Evolutionary conservation across 805 yeast genomes (phyloP).

Genomic region (Candida sphagnicola): DNA sequence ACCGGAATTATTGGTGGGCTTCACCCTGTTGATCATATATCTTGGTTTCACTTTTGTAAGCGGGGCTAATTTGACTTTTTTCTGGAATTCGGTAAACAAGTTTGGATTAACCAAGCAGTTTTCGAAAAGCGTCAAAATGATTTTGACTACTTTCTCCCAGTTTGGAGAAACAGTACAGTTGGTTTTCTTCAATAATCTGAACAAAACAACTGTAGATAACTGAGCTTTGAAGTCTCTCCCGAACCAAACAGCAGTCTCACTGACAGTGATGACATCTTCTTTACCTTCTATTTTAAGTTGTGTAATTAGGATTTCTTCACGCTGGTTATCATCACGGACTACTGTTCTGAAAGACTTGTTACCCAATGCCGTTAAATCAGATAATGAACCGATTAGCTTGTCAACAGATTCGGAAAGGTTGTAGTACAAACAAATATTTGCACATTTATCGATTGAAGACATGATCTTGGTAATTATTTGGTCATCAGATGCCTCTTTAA

Average conservation of each 20-base stretch:
- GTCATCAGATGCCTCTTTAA: conserved; percentile 87
- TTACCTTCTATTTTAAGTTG: conserved; percentile 49
- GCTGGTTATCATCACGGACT: conserved; percentile 21
- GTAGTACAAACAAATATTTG: conserved; percentile 68
- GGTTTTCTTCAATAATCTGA: conserved; percentile 66
- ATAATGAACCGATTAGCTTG: conserved; percentile 58
- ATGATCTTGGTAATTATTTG: conserved; percentile 82
- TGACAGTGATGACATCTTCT: conserved; percentile 62
- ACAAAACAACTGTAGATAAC: conserved; percentile 78
- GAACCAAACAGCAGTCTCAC: conserved; percentile 75
- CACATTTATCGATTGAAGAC: conserved; percentile 82
- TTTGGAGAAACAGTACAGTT: conserved; percentile 46
- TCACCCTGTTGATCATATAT: conserved; percentile 57
- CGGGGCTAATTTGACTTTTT: conserved; percentile 45
- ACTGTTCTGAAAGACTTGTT: conserved; percentile 27
- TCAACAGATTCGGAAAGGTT: conserved; percentile 56
- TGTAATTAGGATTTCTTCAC: conserved; percentile 43
- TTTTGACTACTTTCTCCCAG: conserved; percentile 60
- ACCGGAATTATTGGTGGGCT: conserved; percentile 69
- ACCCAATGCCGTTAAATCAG: conserved; percentile 66
- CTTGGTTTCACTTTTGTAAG: conserved; percentile 65
- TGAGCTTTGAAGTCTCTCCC: conserved; percentile 94
- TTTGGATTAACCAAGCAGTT: conserved; percentile 67
- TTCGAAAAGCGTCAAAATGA: conserved; percentile 63
- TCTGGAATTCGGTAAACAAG: conserved; percentile 61